These are phyloP conservation scores for Camillea tinctor DNA, from an alignment of 2,329 filamentous ascomycete genomes.

Conservation along the genomic window DNA sequence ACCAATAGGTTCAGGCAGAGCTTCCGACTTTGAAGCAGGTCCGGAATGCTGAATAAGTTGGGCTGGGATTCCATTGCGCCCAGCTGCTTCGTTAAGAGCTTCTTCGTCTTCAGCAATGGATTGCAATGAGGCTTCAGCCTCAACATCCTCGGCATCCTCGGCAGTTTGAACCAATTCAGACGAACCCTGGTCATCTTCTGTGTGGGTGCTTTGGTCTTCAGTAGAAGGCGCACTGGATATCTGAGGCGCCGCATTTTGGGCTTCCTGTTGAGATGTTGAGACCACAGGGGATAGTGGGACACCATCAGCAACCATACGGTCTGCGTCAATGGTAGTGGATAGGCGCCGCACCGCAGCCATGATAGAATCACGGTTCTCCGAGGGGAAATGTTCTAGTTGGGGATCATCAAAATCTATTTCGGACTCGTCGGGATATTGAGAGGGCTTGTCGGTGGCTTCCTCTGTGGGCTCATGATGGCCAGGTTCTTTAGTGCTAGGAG, in stretches of 20 bases:
- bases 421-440: conserved; percentile 5
- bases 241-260: no score
- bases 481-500: background rate
- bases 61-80: background rate
- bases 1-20: conserved; percentile 4
- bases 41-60: conserved; percentile 16
- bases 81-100: background rate
- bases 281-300: conserved; percentile 18
- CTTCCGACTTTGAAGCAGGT: conserved; percentile 10
- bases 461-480: background rate
- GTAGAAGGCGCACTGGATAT: background rate
- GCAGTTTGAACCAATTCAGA: background rate
- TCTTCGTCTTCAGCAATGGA: conserved; percentile 29
- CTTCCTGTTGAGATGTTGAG: background rate
- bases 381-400: conserved; percentile 30
- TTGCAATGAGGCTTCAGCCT: conserved; percentile 18
- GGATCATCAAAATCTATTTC: conserved; percentile 29
- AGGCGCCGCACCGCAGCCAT: conserved; percentile 32
- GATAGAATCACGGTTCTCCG: conserved; percentile 29
- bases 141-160: background rate
- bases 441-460: background rate
- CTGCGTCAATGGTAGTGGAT: conserved; percentile 27
- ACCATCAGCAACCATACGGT: conserved; percentile 24
- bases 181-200: background rate
- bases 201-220: background rate